phyloP scores from a whole-genome alignment of 371 early-diverging fungal genomes.

The Mucor racemosus region DNA sequence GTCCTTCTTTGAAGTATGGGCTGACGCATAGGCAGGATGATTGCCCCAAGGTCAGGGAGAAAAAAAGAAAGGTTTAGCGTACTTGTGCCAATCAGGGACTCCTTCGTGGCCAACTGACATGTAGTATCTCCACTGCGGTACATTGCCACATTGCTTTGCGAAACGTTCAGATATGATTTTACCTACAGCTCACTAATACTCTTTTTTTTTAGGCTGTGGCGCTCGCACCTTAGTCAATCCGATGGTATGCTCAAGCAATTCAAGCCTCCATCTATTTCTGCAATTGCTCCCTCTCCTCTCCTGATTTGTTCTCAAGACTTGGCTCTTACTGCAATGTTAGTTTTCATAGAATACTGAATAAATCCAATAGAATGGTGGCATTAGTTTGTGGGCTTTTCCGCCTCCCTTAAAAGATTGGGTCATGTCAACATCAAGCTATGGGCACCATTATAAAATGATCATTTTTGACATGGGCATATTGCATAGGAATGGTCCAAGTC shows the following conservation, averaged over 20 bases:
- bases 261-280: too few relatives aligned
- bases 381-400: too few relatives aligned
- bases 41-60: constrained; percentile 8
- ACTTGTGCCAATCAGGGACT: constrained; percentile 13
- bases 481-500: too few relatives aligned
- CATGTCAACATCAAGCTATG: too few relatives aligned
- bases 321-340: not conserved
- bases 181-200: not conserved
- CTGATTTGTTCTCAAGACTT: too few relatives aligned
- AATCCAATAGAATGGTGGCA: too few relatives aligned
- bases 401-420: too few relatives aligned
- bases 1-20: constrained; percentile 9
- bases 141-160: constrained; percentile 8
- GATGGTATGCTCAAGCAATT: not conserved
- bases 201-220: not conserved
- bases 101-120: constrained; percentile 13
- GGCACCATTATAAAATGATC: too few relatives aligned
- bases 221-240: not conserved
- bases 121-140: constrained; percentile 9
- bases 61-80: constrained; percentile 11
- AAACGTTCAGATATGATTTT: constrained; percentile 10
- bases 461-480: too few relatives aligned
- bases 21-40: constrained; percentile 5
- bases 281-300: too few relatives aligned
- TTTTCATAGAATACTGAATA: too few relatives aligned